These are phyloP conservation scores for Gamarada debralockiae DNA, from an alignment of 495 filamentous ascomycete genomes.

Conservation along the genomic window DNA sequence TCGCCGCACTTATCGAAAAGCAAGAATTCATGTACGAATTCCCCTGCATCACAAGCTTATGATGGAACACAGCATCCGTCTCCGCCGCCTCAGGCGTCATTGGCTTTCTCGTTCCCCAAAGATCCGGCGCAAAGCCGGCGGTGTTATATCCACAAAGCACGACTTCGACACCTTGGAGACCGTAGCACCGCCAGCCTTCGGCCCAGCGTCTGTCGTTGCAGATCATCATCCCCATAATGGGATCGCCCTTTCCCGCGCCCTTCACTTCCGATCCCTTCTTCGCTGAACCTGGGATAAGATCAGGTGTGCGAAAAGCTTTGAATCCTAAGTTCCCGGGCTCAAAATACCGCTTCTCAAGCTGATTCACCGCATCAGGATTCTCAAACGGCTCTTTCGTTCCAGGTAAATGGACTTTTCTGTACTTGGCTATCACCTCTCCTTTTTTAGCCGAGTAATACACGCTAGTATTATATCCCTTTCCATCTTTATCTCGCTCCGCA, in stretches of 20 bases:
- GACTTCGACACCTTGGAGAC: slow-evolving; percentile 44
- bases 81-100: slow-evolving; percentile 38
- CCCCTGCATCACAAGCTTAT: slow-evolving; percentile 39
- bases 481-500: slow-evolving; percentile 34
- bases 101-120: slow-evolving; percentile 37
- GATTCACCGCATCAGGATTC: slow-evolving; percentile 39
- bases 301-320: slow-evolving; percentile 41
- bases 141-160: slow-evolving; percentile 47
- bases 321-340: slow-evolving; percentile 43
- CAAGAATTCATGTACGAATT: slow-evolving; percentile 46
- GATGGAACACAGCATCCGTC: slow-evolving; percentile 39
- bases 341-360: slow-evolving; percentile 50
- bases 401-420: slow-evolving; percentile 48
- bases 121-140: slow-evolving; percentile 36
- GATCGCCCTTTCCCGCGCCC: slow-evolving; percentile 35
- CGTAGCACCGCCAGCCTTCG: slow-evolving; percentile 41
- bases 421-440: slow-evolving; percentile 38
- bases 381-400: slow-evolving; percentile 42
- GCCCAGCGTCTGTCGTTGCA: slow-evolving; percentile 49
- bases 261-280: slow-evolving; percentile 18
- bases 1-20: slow-evolving; percentile 40
- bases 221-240: slow-evolving; percentile 48
- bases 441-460: slow-evolving; percentile 41
- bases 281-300: slow-evolving; percentile 26
- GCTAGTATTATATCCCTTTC: slow-evolving; percentile 38